These are phyloP conservation scores for Hypoxylon trugodes DNA, from an alignment of 495 filamentous ascomycete genomes.

Conservation along the genomic window DNA sequence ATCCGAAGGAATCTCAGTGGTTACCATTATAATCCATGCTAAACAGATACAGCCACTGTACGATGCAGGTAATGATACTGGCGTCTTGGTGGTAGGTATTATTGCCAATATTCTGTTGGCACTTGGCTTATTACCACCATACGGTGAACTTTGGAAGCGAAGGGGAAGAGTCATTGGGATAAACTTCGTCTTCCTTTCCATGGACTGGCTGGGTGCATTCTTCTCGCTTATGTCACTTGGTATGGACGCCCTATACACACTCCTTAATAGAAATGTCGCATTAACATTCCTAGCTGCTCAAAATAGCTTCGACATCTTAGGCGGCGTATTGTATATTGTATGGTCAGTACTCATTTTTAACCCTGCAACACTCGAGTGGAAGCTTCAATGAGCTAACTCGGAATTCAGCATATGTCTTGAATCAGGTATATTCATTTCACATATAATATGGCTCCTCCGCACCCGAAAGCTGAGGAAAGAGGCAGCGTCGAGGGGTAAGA, in stretches of 20 bases:
- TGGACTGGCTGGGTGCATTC: conserved; percentile 77
- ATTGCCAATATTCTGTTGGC: conserved; percentile 66
- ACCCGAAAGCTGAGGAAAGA: conserved; percentile 66
- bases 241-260: conserved; percentile 47
- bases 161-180: conserved; percentile 75
- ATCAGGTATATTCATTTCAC: conserved; percentile 72
- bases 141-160: conserved; percentile 76
- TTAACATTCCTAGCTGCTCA: conserved; percentile 72
- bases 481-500: conserved; percentile 64
- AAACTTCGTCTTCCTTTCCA: conserved; percentile 70
- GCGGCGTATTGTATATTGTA: conserved; percentile 73
- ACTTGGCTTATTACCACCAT: conserved; percentile 72
- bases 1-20: conserved; percentile 6
- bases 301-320: conserved; percentile 73
- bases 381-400: conserved; percentile 31
- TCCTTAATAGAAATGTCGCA: too few relatives aligned
- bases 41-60: conserved; percentile 56
- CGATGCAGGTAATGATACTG: conserved; percentile 56
- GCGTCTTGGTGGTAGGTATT: conserved; percentile 67
- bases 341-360: conserved; percentile 50
- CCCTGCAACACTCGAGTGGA: too few relatives aligned
- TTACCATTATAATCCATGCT: not conserved
- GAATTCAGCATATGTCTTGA: conserved; percentile 66
- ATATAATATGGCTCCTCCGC: conserved; percentile 71
- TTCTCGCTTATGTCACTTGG: conserved; percentile 79